Evolutionary conservation across 2,329 filamentous ascomycete species (phyloP).

Genomic region (Phyllosticta citribraziliensis): DNA sequence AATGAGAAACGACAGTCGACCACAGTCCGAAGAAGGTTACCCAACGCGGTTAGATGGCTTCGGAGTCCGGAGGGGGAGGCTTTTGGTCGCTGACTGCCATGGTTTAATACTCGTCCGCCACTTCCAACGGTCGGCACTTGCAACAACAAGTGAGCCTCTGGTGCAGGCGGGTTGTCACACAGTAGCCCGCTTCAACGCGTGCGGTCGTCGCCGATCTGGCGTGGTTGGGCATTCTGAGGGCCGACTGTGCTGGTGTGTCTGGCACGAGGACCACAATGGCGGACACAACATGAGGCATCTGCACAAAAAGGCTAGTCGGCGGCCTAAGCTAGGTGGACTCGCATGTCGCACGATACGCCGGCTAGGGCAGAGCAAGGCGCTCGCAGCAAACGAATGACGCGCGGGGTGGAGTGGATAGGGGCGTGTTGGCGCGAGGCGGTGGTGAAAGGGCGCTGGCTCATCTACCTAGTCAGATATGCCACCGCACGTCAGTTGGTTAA

Average conservation of each 20-base stretch:
- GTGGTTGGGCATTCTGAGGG: not conserved
- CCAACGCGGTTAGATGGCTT: not conserved
- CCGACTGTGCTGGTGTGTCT: not conserved
- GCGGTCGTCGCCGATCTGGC: not conserved
- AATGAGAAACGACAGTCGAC: not conserved
- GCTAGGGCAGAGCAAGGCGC: not conserved
- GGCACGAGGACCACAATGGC: not conserved
- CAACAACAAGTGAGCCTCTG: not conserved
- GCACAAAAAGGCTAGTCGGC: not conserved
- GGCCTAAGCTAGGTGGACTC: not conserved
- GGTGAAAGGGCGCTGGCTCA: not conserved
- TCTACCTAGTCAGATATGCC: not conserved
- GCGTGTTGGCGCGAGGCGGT: not conserved
- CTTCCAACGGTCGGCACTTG: not conserved
- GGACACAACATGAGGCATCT: not conserved
- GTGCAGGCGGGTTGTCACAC: not conserved
- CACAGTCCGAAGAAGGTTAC: not conserved
- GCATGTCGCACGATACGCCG: not conserved
- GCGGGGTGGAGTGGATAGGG: not conserved
- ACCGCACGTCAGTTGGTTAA: not conserved
- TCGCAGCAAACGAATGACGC: not conserved
- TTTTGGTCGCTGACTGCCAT: not conserved
- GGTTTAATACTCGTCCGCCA: not conserved
- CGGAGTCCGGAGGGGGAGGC: not conserved
- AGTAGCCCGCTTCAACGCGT: not conserved